Evolutionary conservation across 805 yeast species (phyloP).

Genomic region (Martiniozyma abietophila): DNA sequence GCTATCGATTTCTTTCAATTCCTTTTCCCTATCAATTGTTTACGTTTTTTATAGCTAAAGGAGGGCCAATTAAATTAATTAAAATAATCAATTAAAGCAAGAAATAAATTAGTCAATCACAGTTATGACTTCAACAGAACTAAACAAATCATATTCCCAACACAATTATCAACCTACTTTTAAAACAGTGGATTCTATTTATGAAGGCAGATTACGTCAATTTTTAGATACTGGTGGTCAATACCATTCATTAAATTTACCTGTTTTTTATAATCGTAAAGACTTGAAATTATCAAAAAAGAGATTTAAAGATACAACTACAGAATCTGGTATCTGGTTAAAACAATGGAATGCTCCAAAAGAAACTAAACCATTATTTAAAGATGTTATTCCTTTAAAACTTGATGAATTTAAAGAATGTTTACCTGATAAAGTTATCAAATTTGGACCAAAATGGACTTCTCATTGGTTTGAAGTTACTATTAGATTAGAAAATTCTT

Average conservation of each 20-base stretch:
- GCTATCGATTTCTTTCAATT: neutral
- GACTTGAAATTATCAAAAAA: constrained; percentile 26
- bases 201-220: constrained; percentile 63
- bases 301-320: constrained; percentile 26
- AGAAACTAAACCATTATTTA: constrained; percentile 53
- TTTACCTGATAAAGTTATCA: constrained; percentile 58
- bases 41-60: neutral
- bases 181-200: constrained; percentile 68
- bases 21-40: neutral
- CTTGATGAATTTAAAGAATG: constrained; percentile 46
- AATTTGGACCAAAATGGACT: constrained; percentile 86
- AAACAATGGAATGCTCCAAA: constrained; percentile 69
- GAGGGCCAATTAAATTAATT: neutral
- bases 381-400: constrained; percentile 41
- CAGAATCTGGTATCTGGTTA: constrained; percentile 38
- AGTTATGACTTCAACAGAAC: no score
- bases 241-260: constrained; percentile 61
- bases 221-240: constrained; percentile 70
- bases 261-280: constrained; percentile 65
- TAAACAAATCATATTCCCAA: constrained; percentile 30
- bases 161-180: constrained; percentile 50
- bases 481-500: constrained; percentile 52
- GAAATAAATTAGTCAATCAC: neutral
- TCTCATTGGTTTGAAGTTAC: constrained; percentile 85
- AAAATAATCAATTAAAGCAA: neutral